These are phyloP conservation scores for Helenozyma rhizophorensis DNA, from an alignment of 805 yeast species.

Conservation along the genomic window DNA sequence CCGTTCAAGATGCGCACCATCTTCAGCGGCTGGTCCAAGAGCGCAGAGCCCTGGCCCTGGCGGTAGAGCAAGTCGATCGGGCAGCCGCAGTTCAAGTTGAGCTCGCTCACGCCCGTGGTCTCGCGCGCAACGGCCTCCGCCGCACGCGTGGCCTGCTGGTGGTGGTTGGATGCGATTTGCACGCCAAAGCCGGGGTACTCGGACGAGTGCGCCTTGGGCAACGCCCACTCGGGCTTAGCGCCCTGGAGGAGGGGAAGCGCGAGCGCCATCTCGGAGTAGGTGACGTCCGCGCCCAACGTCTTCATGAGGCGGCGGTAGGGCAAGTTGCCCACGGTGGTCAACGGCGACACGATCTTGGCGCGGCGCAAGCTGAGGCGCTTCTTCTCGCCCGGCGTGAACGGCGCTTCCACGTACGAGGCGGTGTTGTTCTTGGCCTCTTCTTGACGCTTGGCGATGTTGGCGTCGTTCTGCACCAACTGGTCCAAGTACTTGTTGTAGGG, in stretches of 20 bases:
- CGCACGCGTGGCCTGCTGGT: conserved; percentile 91
- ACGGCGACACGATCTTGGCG: conserved; percentile 89
- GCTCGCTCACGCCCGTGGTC: conserved; percentile 64
- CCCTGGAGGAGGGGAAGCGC: conserved; percentile 85
- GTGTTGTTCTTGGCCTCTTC: conserved; percentile 27
- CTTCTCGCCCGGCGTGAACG: conserved; percentile 78
- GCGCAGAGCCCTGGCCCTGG: conserved; percentile 94
- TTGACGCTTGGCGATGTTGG: conserved; percentile 27
- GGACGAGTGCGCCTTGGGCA: conserved; percentile 78
- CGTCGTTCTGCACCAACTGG: conserved; percentile 45
- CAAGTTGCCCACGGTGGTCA: conserved; percentile 95
- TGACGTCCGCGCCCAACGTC: conserved; percentile 83
- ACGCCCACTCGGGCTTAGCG: conserved; percentile 93
- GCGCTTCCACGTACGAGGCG: conserved; percentile 67
- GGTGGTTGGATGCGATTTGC: conserved; percentile 87
- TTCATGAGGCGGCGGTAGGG: conserved; percentile 94
- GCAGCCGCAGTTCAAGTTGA: conserved; percentile 94
- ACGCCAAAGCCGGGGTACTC: conserved; percentile 91
- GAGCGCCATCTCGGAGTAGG: conserved; percentile 95
- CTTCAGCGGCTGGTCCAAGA: conserved; percentile 84
- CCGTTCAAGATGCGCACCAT: conserved; percentile 74
- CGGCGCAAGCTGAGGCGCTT: conserved; percentile 59
- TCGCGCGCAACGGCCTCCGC: conserved; percentile 69
- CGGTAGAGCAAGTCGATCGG: conserved; percentile 93
- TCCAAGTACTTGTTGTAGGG: conserved; percentile 58